Percentiles rank a stretch among this genome's conserved stretches.
These are phyloP conservation scores for Skeletonema tropicum DNA, from an alignment of 108 stramenopile genomes.

Conservation along the genomic window DNA sequence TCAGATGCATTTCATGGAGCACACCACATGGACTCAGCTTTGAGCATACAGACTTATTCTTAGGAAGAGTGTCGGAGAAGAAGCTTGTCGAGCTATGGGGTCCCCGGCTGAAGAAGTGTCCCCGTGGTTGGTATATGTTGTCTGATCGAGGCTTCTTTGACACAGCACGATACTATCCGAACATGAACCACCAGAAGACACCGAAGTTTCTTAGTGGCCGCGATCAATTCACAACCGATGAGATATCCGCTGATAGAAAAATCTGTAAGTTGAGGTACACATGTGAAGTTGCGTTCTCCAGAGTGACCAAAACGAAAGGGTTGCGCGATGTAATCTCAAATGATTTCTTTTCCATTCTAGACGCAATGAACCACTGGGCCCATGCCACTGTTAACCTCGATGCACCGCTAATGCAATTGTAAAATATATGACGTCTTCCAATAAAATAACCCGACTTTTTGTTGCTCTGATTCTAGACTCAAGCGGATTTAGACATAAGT, in stretches of 20 bases:
- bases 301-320: constrained; percentile 14
- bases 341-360: constrained; percentile 12
- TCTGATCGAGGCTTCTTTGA: constrained; percentile 15
- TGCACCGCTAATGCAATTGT: constrained; percentile 5
- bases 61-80: constrained; percentile 12
- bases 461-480: too few relatives aligned
- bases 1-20: constrained; percentile 27
- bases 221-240: constrained; percentile 7
- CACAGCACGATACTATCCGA: constrained; percentile 8
- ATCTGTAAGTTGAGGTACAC: constrained; percentile 18
- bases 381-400: constrained; percentile 16
- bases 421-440: too few relatives aligned
- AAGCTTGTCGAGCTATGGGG: constrained; percentile 16
- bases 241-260: constrained; percentile 12
- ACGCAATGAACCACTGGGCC: constrained; percentile 18
- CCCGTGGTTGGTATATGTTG: constrained; percentile 14
- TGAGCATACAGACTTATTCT: constrained; percentile 19
- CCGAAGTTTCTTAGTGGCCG: constrained; percentile 16
- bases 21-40: constrained; percentile 27
- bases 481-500: too few relatives aligned
- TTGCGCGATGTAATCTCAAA: constrained; percentile 13
- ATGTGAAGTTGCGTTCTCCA: constrained; percentile 19
- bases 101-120: constrained; percentile 9
- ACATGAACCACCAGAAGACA: constrained; percentile 13
- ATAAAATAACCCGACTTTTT: too few relatives aligned